These are phyloP conservation scores for Fusarium kyushuense DNA, from an alignment of 2,329 filamentous ascomycete genomes.

Conservation along the genomic window DNA sequence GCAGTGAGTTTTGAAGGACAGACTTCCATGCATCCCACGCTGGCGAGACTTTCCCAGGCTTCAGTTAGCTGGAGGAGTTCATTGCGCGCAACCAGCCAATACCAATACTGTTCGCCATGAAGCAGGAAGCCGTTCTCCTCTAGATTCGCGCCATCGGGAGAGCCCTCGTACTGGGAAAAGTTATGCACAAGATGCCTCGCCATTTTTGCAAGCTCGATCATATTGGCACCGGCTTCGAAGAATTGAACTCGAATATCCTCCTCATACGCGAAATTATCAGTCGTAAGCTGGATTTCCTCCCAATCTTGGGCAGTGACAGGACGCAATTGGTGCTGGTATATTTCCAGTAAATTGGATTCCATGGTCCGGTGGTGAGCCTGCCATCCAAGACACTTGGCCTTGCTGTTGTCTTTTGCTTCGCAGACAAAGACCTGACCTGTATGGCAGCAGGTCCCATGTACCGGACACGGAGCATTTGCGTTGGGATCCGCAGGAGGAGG, in stretches of 20 bases:
- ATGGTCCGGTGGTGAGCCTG: constrained; percentile 23
- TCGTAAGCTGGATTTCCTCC: background rate
- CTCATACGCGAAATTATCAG: constrained; percentile 1
- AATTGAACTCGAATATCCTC: constrained; percentile 22
- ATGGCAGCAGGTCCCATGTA: constrained; percentile 20
- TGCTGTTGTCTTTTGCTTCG: accelerated
- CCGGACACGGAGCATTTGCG: background rate
- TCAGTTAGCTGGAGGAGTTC: background rate
- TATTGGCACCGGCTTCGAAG: constrained; percentile 18
- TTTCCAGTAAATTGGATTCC: background rate
- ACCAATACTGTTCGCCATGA: constrained; percentile 2
- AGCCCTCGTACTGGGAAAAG: accelerated
- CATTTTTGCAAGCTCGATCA: background rate
- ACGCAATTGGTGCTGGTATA: accelerated
- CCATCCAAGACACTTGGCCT: constrained; percentile 2
- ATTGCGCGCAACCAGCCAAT: constrained; percentile 1
- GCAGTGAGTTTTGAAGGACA: constrained; percentile 8
- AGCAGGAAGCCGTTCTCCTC: background rate
- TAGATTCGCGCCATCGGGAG: background rate
- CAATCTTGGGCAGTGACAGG: background rate
- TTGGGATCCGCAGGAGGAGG: too few relatives aligned
- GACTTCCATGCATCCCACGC: constrained; percentile 21
- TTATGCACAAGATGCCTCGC: background rate
- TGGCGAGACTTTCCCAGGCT: constrained; percentile 24
- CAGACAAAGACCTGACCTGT: constrained; percentile 3